Evolutionary conservation across 108 stramenopile genomes (phyloP).

Genomic region (Poteriospumella lacustris): DNA sequence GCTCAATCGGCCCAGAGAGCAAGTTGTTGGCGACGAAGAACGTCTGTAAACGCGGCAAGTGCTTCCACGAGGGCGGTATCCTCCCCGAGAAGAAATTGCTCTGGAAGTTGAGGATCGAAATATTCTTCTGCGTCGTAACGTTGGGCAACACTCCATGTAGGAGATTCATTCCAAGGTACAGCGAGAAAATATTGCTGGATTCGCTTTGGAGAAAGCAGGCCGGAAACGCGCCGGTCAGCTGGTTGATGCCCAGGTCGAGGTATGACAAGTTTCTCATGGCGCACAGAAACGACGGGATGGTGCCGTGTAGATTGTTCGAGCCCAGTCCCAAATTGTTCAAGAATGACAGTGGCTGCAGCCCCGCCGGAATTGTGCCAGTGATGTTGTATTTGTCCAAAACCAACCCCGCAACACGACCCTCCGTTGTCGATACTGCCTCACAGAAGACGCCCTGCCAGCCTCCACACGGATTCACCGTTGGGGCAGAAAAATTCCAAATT

Average conservation of each 20-base stretch:
- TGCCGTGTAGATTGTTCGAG: neutral
- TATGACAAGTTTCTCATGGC: neutral
- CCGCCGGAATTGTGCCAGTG: neutral
- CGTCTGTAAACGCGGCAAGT: neutral
- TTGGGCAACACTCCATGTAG: neutral
- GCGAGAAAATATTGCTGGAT: neutral
- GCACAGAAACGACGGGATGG: neutral
- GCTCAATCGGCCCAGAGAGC: neutral
- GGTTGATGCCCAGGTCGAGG: neutral
- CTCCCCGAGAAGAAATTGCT: neutral
- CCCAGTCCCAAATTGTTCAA: neutral
- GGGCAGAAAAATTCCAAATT: conserved; percentile 3
- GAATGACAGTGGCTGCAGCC: neutral
- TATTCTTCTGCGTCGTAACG: neutral
- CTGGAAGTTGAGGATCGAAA: neutral
- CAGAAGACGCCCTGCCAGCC: conserved; percentile 19
- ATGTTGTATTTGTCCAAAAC: neutral
- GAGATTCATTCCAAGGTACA: neutral
- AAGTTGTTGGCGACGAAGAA: neutral
- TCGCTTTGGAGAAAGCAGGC: neutral
- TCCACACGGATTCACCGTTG: neutral
- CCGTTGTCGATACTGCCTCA: neutral
- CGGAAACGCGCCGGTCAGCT: neutral
- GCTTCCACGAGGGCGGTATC: no score
- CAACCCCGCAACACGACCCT: neutral